Percentiles rank a stretch among this genome's conserved stretches.
Conservation (phyloP, 2,329 filamentous ascomycete species). For the Intubia oerlemansii region DNA sequence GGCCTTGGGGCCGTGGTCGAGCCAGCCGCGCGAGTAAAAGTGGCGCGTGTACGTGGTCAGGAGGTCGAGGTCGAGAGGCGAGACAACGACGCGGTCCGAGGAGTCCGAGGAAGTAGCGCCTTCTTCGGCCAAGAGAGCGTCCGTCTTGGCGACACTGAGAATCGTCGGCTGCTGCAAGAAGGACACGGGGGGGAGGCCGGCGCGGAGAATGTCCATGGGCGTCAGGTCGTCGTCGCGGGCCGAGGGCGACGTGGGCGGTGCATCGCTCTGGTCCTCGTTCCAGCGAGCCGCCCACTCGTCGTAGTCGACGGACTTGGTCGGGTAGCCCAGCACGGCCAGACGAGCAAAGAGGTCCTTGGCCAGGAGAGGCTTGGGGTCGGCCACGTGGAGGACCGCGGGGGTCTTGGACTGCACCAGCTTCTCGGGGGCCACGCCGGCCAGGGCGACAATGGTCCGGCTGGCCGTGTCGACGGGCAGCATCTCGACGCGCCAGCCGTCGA, state of each 20-base stretch:
- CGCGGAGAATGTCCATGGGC: constrained; percentile 58
- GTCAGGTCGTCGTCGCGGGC: constrained; percentile 47
- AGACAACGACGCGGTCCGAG: too few species aligned
- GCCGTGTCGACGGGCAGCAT: constrained; percentile 77
- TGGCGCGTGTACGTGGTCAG: constrained; percentile 61
- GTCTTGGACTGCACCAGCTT: too few species aligned
- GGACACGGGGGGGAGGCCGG: constrained; percentile 58
- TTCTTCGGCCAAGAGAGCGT: constrained; percentile 24
- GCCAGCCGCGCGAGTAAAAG: constrained; percentile 63
- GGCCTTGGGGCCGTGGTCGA: constrained; percentile 19
- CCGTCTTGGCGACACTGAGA: constrained; percentile 48
- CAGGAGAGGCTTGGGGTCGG: constrained; percentile 49
- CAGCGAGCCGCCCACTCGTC: constrained; percentile 56
- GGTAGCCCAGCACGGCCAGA: constrained; percentile 46
- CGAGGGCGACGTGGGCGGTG: not conserved
- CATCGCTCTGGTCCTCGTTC: constrained; percentile 40
- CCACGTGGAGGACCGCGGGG: constrained; percentile 48
- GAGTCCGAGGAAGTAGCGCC: constrained; percentile 22
- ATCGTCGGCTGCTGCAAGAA: constrained; percentile 51
- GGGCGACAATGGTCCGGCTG: constrained; percentile 48
- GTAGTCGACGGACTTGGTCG: constrained; percentile 43
- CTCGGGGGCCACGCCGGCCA: constrained; percentile 31
- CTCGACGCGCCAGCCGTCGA: constrained; percentile 56
- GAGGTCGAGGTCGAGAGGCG: constrained; percentile 45
- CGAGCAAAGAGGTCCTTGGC: constrained; percentile 42